These are phyloP conservation scores for Extremus antarcticus DNA, from an alignment of 495 filamentous ascomycete species.

Conservation along the genomic window DNA sequence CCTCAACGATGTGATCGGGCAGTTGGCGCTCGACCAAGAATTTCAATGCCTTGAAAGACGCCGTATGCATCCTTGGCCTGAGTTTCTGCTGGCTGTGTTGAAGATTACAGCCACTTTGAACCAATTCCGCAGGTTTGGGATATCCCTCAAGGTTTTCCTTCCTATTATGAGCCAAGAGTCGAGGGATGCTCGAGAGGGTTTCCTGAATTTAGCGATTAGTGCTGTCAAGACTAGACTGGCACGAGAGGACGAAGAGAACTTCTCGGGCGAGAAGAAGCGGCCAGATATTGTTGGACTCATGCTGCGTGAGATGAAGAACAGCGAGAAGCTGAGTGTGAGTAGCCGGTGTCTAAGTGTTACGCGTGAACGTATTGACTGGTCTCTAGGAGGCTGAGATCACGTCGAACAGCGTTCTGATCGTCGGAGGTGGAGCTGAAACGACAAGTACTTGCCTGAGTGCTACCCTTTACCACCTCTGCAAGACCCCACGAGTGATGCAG, in stretches of 20 bases:
- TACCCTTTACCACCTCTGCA: not conserved
- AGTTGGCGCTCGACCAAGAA: not conserved
- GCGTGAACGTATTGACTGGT: too few species aligned
- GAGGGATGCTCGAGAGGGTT: not conserved
- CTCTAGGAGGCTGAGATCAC: not conserved
- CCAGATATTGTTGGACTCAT: not conserved
- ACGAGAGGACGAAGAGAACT: not conserved
- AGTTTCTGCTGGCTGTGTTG: not conserved
- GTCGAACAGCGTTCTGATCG: not conserved
- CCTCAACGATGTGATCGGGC: conserved; percentile 1
- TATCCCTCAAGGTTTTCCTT: not conserved
- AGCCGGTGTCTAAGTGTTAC: too few species aligned
- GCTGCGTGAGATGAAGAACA: conserved; percentile 1
- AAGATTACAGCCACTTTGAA: not conserved
- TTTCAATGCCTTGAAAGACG: not conserved
- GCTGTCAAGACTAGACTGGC: not conserved
- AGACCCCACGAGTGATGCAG: not conserved
- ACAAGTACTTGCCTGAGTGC: not conserved
- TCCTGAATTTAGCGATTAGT: not conserved
- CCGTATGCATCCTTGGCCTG: conserved; percentile 1
- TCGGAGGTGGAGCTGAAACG: conserved; percentile 1
- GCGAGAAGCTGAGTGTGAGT: not conserved
- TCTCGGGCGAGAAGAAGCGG: not conserved
- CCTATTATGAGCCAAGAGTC: not conserved
- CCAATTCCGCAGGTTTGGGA: not conserved